Conservation (phyloP, 208 protist genomes). For the Leishmania lainsoni region DNA sequence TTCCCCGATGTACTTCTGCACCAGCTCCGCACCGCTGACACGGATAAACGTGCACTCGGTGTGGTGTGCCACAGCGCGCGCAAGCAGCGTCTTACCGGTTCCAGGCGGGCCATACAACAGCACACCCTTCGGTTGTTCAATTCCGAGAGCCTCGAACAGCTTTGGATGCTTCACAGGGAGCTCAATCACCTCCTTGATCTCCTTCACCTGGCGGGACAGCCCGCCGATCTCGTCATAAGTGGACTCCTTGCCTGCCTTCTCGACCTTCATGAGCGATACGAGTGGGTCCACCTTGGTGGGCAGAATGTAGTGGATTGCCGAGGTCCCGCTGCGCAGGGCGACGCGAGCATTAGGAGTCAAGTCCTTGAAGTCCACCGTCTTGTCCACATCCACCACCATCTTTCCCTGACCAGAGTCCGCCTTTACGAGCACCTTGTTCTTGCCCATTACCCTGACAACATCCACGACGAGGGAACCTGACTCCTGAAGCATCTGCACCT, state of each 20-base stretch:
- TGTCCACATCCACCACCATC: slow-evolving; percentile 98
- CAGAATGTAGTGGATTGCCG: slow-evolving; percentile 98
- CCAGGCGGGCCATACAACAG: slow-evolving; percentile 98
- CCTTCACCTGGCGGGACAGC: slow-evolving; percentile 99
- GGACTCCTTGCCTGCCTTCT: slow-evolving; percentile 99
- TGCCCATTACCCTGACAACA: slow-evolving; percentile 99
- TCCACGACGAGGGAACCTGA: slow-evolving; percentile 98
- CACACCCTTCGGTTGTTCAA: slow-evolving; percentile 99
- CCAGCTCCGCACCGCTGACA: slow-evolving; percentile 99
- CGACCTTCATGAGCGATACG: slow-evolving; percentile 99
- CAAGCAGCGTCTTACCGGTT: slow-evolving; percentile 98
- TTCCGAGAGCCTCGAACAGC: slow-evolving; percentile 99
- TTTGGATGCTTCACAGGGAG: slow-evolving; percentile 97
- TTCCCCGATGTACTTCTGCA: slow-evolving; percentile 99
- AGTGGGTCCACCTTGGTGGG: slow-evolving; percentile 99
- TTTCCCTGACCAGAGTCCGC: slow-evolving; percentile 95
- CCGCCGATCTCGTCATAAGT: slow-evolving; percentile 99
- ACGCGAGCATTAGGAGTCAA: slow-evolving; percentile 97
- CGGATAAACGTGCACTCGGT: slow-evolving; percentile 99
- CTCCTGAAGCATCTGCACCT: slow-evolving; percentile 98
- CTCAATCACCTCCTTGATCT: slow-evolving; percentile 91
- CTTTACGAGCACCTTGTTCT: slow-evolving; percentile 98
- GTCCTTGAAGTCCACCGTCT: slow-evolving; percentile 93
- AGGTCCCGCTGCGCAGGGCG: slow-evolving; percentile 97
- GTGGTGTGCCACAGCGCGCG: slow-evolving; percentile 99